These are phyloP conservation scores for Vicia villosa DNA, from an alignment of 306 rosid species.

Conservation along the genomic window DNA sequence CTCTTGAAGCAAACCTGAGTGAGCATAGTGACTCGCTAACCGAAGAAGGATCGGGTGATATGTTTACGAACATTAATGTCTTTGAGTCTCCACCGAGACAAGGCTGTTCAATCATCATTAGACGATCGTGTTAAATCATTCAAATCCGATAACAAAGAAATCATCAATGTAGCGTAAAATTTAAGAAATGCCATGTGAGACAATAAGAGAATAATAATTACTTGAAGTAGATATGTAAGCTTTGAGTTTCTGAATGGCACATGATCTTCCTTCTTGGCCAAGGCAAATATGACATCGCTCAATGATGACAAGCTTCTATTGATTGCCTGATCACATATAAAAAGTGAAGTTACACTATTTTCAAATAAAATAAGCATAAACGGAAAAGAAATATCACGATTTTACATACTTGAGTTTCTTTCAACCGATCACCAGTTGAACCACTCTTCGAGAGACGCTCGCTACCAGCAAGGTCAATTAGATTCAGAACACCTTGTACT, in stretches of 20 bases:
- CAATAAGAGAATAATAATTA: constrained; percentile 34
- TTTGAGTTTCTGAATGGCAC: constrained; percentile 96
- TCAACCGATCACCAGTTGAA: constrained; percentile 89
- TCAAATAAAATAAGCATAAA: constrained; percentile 19
- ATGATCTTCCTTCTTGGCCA: constrained; percentile 97
- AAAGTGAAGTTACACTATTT: constrained; percentile 19
- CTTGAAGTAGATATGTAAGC: constrained; percentile 99
- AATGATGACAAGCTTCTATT: constrained; percentile 87
- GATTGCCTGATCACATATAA: constrained; percentile 65
- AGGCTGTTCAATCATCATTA: constrained; percentile 64
- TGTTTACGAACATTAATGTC: constrained; percentile 93
- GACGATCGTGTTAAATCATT: constrained; percentile 19
- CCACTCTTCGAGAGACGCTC: constrained; percentile 99
- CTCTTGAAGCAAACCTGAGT: constrained; percentile 93
- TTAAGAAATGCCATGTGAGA: not conserved
- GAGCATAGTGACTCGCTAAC: constrained; percentile 89
- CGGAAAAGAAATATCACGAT: not conserved
- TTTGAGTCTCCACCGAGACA: constrained; percentile 95
- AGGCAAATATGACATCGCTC: constrained; percentile 91
- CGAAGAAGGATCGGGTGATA: constrained; percentile 82
- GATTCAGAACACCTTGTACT: constrained; percentile 92
- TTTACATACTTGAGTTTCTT: constrained; percentile 86
- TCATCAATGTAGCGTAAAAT: not conserved
- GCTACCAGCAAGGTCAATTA: constrained; percentile 98
- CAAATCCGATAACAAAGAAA: constrained; percentile 13